Percentiles rank a stretch among this genome's conserved stretches.
These are phyloP conservation scores for Sicyos baderoa DNA, from an alignment of 306 rosid genomes.

Conservation along the genomic window DNA sequence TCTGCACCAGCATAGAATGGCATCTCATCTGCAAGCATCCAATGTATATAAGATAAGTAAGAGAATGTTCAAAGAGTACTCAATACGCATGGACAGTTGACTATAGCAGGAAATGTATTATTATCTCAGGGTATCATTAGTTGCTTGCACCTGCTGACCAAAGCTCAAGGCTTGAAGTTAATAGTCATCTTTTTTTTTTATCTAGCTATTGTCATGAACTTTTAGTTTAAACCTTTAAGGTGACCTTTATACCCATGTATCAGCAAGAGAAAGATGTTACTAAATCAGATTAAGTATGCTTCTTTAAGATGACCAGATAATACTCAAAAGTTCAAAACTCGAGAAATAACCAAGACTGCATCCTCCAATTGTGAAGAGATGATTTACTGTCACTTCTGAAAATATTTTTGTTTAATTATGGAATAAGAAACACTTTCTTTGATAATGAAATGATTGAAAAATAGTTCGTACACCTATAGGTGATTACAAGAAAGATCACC, in stretches of 20 bases:
- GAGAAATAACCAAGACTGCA: not conserved
- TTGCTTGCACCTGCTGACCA: not conserved
- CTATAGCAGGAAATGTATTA: not conserved
- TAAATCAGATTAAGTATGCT: not conserved
- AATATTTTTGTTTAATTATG: no score
- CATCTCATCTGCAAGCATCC: constrained; percentile 58
- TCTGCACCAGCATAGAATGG: constrained; percentile 79
- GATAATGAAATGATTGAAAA: no score
- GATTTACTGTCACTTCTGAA: not conserved
- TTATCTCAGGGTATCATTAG: constrained; percentile 4
- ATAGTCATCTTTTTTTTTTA: not conserved
- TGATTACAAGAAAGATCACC: no score
- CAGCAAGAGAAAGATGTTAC: not conserved
- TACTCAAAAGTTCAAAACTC: not conserved
- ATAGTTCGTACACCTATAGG: no score
- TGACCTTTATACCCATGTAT: not conserved
- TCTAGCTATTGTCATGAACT: constrained; percentile 2
- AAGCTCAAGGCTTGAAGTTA: constrained; percentile 12
- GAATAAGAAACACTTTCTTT: no score
- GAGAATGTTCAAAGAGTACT: not conserved
- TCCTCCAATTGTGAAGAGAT: constrained; percentile 9
- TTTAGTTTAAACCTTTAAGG: not conserved
- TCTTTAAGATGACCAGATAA: not conserved
- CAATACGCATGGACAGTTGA: not conserved
- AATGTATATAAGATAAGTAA: not conserved